Percentiles rank a stretch among this genome's conserved stretches.
Conservation (phyloP, 2,329 filamentous ascomycete genomes). For the Colletotrichum lindemuthianum region DNA sequence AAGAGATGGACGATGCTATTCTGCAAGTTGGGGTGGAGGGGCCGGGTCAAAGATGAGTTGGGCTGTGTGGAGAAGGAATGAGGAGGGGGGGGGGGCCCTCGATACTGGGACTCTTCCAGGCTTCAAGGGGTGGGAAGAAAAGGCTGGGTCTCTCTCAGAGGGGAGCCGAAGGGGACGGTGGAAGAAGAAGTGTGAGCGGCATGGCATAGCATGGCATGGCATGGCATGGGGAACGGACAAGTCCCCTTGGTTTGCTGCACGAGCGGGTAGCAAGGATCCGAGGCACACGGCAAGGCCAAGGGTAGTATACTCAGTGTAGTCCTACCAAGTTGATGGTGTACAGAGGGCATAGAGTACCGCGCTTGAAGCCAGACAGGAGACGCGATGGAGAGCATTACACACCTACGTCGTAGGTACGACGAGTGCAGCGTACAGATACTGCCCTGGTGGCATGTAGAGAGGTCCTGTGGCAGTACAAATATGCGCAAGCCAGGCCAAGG, state of each 20-base stretch:
- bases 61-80: slow-evolving; percentile 23
- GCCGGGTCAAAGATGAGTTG: background rate
- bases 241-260: slow-evolving; percentile 45
- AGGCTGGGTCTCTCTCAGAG: slow-evolving; percentile 1
- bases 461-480: too few species aligned
- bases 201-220: slow-evolving; percentile 9
- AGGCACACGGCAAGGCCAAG: slow-evolving; percentile 35
- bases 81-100: slow-evolving; percentile 10
- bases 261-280: slow-evolving; percentile 54
- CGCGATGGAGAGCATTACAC: too few species aligned
- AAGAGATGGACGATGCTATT: slow-evolving; percentile 32
- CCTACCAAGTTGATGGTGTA: too few species aligned
- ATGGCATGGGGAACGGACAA: slow-evolving; percentile 6
- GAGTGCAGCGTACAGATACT: too few species aligned
- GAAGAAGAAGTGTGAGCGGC: background rate
- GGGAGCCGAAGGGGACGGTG: background rate
- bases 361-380: too few species aligned
- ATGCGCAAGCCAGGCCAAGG: too few species aligned
- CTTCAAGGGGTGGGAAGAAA: slow-evolving; percentile 13
- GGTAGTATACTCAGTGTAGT: too few species aligned
- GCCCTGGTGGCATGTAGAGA: too few species aligned
- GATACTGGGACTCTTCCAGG: background rate
- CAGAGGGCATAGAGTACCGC: background rate
- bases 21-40: slow-evolving; percentile 25
- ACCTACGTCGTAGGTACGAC: too few species aligned